These are phyloP conservation scores for Colletotrichum tanaceti DNA, from an alignment of 2,329 filamentous ascomycete genomes.

Conservation along the genomic window DNA sequence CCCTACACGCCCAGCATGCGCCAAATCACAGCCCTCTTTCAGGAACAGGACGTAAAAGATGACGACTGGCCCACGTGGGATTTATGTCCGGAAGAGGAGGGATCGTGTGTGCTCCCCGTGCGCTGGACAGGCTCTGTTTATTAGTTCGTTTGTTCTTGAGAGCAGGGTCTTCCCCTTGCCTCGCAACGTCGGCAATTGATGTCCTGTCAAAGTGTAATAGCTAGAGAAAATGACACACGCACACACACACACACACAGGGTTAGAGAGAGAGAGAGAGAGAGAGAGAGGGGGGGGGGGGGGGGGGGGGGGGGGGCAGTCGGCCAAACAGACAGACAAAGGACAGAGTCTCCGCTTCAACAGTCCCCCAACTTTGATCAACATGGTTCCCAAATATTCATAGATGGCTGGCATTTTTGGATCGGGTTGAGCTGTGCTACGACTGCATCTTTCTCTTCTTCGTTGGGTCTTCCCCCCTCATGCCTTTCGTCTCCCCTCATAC, in stretches of 20 bases:
- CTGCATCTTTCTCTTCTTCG: neutral
- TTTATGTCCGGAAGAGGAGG: conserved; percentile 11
- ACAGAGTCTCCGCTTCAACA: neutral
- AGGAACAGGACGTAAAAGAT: no score
- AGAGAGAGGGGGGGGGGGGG: no score
- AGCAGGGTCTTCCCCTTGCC: neutral
- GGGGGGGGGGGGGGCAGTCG: no score
- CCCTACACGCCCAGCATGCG: no score
- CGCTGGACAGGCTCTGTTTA: no score
- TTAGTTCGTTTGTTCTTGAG: neutral
- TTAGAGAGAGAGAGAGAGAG: no score
- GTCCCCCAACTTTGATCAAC: neutral
- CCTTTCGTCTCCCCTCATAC: neutral
- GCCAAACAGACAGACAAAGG: neutral
- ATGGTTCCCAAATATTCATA: no score
- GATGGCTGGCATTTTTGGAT: no score
- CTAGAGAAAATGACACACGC: no score
- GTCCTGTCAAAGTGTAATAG: neutral
- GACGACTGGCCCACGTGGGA: no score
- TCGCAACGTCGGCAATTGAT: neutral
- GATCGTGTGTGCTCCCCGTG: neutral
- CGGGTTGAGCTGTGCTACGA: no score
- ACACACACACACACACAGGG: neutral
- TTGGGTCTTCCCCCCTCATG: neutral
- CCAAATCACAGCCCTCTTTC: no score